A percentile compares a stretch with the other conserved stretches of the same genome.
Evolutionary conservation across 1,284 basidiomycete genomes (phyloP).

Genomic region (Tausonia pullulans): DNA sequence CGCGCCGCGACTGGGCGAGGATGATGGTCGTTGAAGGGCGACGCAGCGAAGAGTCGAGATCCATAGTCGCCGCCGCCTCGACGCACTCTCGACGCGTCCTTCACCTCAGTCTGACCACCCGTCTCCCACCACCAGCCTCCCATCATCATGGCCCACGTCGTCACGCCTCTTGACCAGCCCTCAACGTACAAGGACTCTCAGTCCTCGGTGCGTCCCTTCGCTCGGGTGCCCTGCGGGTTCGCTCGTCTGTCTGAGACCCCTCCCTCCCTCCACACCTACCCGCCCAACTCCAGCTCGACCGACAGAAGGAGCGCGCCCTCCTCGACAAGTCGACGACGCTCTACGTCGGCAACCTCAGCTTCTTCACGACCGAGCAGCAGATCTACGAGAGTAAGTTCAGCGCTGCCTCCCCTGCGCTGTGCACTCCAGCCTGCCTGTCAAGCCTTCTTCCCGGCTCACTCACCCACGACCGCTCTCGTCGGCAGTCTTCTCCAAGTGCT

Average conservation of each 20-base stretch:
- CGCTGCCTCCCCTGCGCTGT: neutral
- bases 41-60: too few species aligned
- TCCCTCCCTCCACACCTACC: slow-evolving; percentile 5
- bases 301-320: slow-evolving; percentile 39
- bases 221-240: neutral
- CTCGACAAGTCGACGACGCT: slow-evolving; percentile 42
- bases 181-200: slow-evolving; percentile 93
- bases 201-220: slow-evolving; percentile 41
- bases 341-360: slow-evolving; percentile 91
- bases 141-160: slow-evolving; percentile 67
- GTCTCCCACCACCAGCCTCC: neutral
- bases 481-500: slow-evolving; percentile 75
- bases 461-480: neutral
- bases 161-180: slow-evolving; percentile 73
- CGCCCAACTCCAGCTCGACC: slow-evolving; percentile 26
- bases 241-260: slow-evolving; percentile 3
- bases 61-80: too few species aligned
- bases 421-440: neutral
- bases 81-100: neutral
- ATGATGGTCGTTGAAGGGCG: too few species aligned
- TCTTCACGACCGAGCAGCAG: slow-evolving; percentile 98
- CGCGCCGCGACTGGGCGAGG: too few species aligned
- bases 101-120: neutral
- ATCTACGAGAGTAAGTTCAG: slow-evolving; percentile 68
- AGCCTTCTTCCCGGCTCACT: neutral